phyloP scores from a whole-genome alignment of 352 stramenopile genomes.

The Thalassiosira sp. region DNA sequence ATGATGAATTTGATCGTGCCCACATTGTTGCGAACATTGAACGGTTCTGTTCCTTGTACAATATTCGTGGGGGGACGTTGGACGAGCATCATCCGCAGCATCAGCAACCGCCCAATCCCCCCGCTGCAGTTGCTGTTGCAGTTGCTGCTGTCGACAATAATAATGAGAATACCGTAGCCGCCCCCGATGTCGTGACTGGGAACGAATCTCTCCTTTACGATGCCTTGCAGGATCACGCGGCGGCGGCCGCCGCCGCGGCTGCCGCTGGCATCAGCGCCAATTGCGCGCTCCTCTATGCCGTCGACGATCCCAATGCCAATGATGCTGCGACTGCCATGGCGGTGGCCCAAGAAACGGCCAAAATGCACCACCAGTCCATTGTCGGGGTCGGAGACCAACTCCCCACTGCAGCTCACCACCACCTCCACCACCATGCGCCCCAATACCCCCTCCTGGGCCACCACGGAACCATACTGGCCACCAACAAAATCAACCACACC shows the following conservation, averaged over 20 bases:
- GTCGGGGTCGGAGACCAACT: too few species aligned
- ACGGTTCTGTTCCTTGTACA: constrained; percentile 69
- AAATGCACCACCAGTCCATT: too few species aligned
- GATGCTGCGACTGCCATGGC: background rate
- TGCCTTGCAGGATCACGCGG: background rate
- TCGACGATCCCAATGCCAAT: constrained; percentile 6
- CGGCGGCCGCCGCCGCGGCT: constrained; percentile 11
- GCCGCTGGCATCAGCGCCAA: background rate
- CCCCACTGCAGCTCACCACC: too few species aligned
- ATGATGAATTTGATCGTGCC: constrained; percentile 75
- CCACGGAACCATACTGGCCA: too few species aligned
- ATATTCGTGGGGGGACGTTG: constrained; percentile 52
- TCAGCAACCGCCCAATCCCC: background rate
- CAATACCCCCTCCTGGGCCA: too few species aligned
- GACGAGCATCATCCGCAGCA: constrained; percentile 5
- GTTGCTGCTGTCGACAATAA: background rate
- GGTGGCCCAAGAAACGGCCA: background rate
- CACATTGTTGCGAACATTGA: constrained; percentile 73
- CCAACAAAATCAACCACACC: too few species aligned
- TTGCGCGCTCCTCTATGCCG: background rate
- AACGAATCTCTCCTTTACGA: background rate
- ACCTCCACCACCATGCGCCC: too few species aligned
- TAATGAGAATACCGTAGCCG: too few species aligned
- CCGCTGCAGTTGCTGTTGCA: background rate
- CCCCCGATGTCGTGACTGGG: too few species aligned